phyloP scores from a whole-genome alignment of 140 eudicot species.

The Senecio squalidus region DNA sequence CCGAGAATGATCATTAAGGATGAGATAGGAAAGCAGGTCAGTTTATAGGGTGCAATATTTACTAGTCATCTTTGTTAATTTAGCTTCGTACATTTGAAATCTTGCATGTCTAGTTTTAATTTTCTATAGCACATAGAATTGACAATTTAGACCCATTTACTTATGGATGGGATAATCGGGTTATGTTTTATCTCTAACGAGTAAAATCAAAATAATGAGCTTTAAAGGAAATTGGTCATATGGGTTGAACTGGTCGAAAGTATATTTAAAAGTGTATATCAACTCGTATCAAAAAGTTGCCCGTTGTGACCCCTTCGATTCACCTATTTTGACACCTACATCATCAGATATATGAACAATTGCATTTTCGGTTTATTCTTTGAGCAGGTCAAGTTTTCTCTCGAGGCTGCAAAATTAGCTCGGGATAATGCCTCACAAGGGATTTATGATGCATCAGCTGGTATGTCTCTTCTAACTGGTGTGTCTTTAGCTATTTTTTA shows the following conservation, averaged over 20 bases:
- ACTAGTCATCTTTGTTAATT: not conserved
- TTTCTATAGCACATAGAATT: too few relatives aligned
- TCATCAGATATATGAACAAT: slow-evolving; percentile 3
- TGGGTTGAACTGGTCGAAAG: too few relatives aligned
- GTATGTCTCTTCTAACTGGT: slow-evolving; percentile 39
- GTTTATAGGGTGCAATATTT: slow-evolving; percentile 17
- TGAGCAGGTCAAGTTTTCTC: slow-evolving; percentile 85
- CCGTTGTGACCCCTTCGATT: not conserved
- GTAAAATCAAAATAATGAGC: too few relatives aligned
- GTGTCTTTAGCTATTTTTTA: too few relatives aligned
- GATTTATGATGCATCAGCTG: slow-evolving; percentile 67
- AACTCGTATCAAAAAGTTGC: too few relatives aligned
- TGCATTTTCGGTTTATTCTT: slow-evolving; percentile 2
- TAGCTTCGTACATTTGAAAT: not conserved
- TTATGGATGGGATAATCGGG: too few relatives aligned
- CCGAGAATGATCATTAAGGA: slow-evolving; percentile 97
- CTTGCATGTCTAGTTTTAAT: too few relatives aligned
- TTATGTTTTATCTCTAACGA: too few relatives aligned
- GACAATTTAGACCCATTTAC: too few relatives aligned
- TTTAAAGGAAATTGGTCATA: too few relatives aligned
- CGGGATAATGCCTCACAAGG: slow-evolving; percentile 73
- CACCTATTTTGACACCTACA: too few relatives aligned
- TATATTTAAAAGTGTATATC: too few relatives aligned
- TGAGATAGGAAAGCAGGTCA: slow-evolving; percentile 97
- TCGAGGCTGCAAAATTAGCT: slow-evolving; percentile 85